Evolutionary conservation across 495 filamentous ascomycete species (phyloP).

Genomic region (Penicillium turbatum): DNA sequence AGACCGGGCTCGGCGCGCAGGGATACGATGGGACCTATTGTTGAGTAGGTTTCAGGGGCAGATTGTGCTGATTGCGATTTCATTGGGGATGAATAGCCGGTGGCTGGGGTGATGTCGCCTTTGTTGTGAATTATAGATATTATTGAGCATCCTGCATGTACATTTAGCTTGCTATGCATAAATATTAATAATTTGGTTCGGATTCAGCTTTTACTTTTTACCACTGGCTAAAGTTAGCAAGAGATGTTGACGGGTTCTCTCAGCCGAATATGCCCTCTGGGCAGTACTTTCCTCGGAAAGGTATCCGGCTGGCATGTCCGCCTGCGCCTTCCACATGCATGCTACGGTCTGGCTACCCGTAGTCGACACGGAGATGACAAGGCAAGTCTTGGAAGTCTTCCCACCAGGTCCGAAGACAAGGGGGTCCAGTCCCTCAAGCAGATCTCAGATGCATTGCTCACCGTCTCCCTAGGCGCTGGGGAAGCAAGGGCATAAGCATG

Average conservation of each 20-base stretch:
- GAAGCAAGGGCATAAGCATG: too few species aligned
- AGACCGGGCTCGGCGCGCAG: not conserved
- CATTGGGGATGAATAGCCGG: not conserved
- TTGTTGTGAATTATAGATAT: slow-evolving; percentile 4
- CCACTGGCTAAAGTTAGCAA: not conserved
- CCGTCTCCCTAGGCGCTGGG: too few species aligned
- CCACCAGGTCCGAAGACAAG: too few species aligned
- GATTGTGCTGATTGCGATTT: not conserved
- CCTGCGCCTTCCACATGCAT: not conserved
- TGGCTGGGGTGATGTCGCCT: not conserved
- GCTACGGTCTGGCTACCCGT: not conserved
- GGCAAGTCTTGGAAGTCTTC: too few species aligned
- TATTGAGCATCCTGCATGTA: not conserved
- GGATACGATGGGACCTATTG: slow-evolving; percentile 12
- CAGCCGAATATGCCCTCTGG: not conserved
- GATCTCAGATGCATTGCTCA: too few species aligned
- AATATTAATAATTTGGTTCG: slow-evolving; percentile 3
- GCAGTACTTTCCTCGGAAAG: not conserved
- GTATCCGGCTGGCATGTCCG: not conserved
- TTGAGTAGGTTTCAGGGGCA: slow-evolving; percentile 8
- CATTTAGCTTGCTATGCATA: slow-evolving; percentile 5
- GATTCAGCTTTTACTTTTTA: not conserved
- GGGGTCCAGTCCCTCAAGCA: too few species aligned
- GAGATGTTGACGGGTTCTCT: not conserved
- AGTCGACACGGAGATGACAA: too few species aligned